Base-by-base conservation (phyloP, 768 basidiomycete species). In the Lactarius indigo region DNA sequence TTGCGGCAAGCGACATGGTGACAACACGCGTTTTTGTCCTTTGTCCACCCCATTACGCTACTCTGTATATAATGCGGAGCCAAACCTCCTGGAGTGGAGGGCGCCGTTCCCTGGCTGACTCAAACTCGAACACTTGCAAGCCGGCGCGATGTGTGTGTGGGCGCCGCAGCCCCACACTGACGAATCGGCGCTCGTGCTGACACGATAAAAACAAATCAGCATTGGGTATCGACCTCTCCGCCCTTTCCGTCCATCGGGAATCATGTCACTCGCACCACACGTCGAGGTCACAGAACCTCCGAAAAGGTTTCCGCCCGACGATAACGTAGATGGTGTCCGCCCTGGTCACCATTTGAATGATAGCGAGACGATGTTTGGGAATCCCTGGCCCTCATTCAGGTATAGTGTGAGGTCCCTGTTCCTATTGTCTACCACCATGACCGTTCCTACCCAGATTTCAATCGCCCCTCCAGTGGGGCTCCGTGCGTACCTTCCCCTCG, bases 321-420 rank as follows among this genome's bases (percentile, higher is more conserved):
- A 17, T 59, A 30, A 37, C 15, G 44, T 56, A 17, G 59, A 64
- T 42, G 56, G 66, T 33, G 63, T 23, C n/a, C 63, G 50, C n/a
- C 69, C 67, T 18, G 50, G 60, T 30, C 69, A 70, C 39, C 67
- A 68, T 18, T 37, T 62, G 41, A 68, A 65, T 42, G 52, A 59
- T 28, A 60, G 35, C 50, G 65, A 63, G 58, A 59, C 64, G 39
- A 54, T 57, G 61, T 70, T 70, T 33, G 37, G 52, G 33, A 68
- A 68, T 50, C 69, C 69, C 42, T 70, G 69, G 69, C 64, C 68
- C 8, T 70, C 69, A 6, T 70, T 70, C 58, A 69, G 69, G 69
- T 70, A 59, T 42, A 52, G 39, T 9, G 15, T 39, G 12, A 31
- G 23, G 20, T 20, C 28, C 10, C 23, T 9, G 13, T 10, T 3